Conservation (phyloP, 306 rosid species). For the Corylus avellana region DNA sequence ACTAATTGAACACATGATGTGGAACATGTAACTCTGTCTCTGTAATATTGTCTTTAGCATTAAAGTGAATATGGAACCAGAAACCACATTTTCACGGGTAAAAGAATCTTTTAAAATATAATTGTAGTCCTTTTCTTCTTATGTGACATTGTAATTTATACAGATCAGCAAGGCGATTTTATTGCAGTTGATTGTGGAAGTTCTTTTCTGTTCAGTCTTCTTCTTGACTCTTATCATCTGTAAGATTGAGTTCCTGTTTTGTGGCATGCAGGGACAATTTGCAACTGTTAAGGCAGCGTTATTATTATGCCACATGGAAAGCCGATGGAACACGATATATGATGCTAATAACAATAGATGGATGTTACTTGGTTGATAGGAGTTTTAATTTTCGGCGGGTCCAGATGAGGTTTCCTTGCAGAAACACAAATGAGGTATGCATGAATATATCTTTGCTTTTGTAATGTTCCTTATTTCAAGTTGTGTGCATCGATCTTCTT, state of each 20-base stretch:
- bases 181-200: constrained; percentile 14
- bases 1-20: neutral
- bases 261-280: constrained; percentile 76
- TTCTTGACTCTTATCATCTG: constrained; percentile 21
- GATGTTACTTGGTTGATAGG: constrained; percentile 92
- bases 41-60: neutral
- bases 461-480: constrained; percentile 8
- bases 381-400: constrained; percentile 84
- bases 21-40: neutral
- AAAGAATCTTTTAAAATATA: neutral
- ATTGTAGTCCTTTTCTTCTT: neutral
- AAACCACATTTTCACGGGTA: neutral
- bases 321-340: constrained; percentile 98
- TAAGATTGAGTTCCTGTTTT: constrained; percentile 27
- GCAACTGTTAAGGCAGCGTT: constrained; percentile 87
- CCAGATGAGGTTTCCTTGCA: constrained; percentile 97
- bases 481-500: constrained; percentile 15
- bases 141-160: neutral
- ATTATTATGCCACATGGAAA: constrained; percentile 98
- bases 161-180: constrained; percentile 10
- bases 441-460: constrained; percentile 22
- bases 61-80: neutral
- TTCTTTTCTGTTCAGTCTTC: constrained; percentile 2
- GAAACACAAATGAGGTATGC: constrained; percentile 67
- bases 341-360: constrained; percentile 92